A percentile compares a stretch with the other conserved stretches of the same genome.
Conservation (phyloP, 306 rosid genomes). For the Acacia confusa region DNA sequence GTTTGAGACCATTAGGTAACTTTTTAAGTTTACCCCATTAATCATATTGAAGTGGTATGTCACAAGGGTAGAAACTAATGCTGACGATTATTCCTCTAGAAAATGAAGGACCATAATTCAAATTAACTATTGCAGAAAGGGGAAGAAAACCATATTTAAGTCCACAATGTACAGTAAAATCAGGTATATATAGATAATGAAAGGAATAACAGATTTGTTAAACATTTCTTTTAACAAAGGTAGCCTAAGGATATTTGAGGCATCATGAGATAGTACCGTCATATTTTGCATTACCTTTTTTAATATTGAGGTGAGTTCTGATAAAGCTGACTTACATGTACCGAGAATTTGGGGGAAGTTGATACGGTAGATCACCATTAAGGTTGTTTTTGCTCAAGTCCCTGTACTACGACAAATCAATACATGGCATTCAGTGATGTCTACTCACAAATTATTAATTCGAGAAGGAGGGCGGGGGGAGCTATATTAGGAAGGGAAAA, state of each 20-base stretch:
- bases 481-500: neutral
- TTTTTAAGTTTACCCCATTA: neutral
- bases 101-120: neutral
- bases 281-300: neutral
- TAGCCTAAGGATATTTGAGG: neutral
- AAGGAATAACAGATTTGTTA: neutral
- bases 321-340: slow-evolving; percentile 55
- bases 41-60: neutral
- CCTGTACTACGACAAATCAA: slow-evolving; percentile 82
- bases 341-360: slow-evolving; percentile 80
- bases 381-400: slow-evolving; percentile 89
- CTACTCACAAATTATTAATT: slow-evolving; percentile 19
- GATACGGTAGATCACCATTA: slow-evolving; percentile 78
- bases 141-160: neutral
- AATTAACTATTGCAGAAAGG: neutral
- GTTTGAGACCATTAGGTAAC: neutral
- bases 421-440: slow-evolving; percentile 41
- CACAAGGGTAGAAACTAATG: neutral
- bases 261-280: neutral
- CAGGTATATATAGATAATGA: neutral
- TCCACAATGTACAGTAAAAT: neutral
- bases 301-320: neutral
- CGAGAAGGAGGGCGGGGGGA: neutral
- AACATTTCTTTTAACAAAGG: neutral
- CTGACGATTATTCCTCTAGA: neutral